phyloP scores from a whole-genome alignment of 2,329 filamentous ascomycete species.

The Septoria linicola region DNA sequence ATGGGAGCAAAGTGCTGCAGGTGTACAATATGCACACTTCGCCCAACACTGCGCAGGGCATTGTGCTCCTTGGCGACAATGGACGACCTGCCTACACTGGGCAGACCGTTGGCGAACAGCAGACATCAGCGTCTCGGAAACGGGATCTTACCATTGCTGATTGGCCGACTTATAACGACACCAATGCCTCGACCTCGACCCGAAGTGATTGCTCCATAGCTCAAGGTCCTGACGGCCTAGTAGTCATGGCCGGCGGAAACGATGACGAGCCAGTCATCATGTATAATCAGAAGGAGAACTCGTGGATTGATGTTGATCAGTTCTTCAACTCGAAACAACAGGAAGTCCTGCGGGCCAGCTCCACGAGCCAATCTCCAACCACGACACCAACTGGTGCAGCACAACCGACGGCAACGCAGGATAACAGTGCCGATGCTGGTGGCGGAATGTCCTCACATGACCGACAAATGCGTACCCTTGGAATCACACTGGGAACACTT shows the following conservation, averaged over 20 bases:
- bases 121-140: constrained; percentile 41
- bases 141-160: constrained; percentile 58
- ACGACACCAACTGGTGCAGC: constrained; percentile 40
- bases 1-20: constrained; percentile 75
- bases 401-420: constrained; percentile 37
- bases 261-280: constrained; percentile 66
- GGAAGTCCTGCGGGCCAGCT: constrained; percentile 32
- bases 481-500: constrained; percentile 78
- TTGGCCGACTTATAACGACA: constrained; percentile 79
- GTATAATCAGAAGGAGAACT: constrained; percentile 73
- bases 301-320: constrained; percentile 71
- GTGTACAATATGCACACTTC: constrained; percentile 72
- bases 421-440: constrained; percentile 35
- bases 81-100: constrained; percentile 54
- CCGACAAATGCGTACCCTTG: constrained; percentile 63
- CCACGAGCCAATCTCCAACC: constrained; percentile 35
- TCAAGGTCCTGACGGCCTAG: constrained; percentile 61
- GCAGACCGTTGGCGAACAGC: constrained; percentile 45
- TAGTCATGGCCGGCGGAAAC: constrained; percentile 78
- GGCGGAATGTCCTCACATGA: constrained; percentile 43
- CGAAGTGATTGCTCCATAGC: constrained; percentile 72
- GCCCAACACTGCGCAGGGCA: constrained; percentile 72
- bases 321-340: constrained; percentile 56
- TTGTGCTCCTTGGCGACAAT: constrained; percentile 62
- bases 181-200: constrained; percentile 63